phyloP scores from a whole-genome alignment of 2,329 filamentous ascomycete species.

The Verticillium tricorpus region DNA sequence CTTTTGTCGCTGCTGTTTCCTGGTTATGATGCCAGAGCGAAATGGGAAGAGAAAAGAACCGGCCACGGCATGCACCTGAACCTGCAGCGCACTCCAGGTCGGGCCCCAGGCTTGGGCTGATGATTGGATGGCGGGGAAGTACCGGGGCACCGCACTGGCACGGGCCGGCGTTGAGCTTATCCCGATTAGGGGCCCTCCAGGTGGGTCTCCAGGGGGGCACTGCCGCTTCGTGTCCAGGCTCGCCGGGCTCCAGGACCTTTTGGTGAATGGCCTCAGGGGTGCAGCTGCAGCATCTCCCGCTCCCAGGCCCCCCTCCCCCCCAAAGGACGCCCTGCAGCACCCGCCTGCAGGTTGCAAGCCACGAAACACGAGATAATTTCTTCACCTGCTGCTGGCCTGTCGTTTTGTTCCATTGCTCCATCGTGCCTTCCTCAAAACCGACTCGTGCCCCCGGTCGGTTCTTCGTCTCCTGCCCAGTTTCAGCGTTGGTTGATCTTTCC shows the following conservation, averaged over 20 bases:
- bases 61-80: neutral
- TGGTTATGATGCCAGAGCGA: neutral
- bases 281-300: neutral
- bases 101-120: neutral
- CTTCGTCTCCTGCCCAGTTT: neutral
- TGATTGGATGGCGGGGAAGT: slow-evolving; percentile 1
- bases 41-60: neutral
- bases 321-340: neutral
- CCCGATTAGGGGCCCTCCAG: neutral
- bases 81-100: too few relatives aligned
- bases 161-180: neutral
- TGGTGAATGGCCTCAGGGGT: neutral
- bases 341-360: neutral
- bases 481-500: neutral
- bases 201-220: neutral
- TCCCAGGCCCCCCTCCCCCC: neutral
- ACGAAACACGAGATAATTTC: neutral
- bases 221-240: neutral
- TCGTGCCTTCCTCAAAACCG: neutral
- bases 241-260: neutral
- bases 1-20: neutral
- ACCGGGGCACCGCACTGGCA: neutral
- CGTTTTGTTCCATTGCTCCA: neutral
- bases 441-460: neutral
- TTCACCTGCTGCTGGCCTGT: neutral